Evolutionary conservation across 306 rosid species (phyloP), one percentile per base, ranked within the genome.

Genomic region (Dicorynia guianensis): DNA sequence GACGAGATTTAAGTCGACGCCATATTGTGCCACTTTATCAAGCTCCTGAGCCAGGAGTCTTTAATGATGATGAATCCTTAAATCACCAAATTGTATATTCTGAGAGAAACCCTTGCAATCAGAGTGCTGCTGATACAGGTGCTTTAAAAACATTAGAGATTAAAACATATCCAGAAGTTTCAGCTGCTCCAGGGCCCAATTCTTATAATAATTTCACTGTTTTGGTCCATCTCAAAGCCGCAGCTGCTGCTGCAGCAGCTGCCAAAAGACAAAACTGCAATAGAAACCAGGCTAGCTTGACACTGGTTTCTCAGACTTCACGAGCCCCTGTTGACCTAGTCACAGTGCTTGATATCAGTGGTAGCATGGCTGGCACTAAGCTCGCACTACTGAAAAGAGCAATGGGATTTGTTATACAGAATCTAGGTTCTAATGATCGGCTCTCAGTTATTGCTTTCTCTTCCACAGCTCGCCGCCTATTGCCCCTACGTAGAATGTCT

Each of bases 341-440:
- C 73, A 88, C 93, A 0, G 93, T 88, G 73, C 93, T 88, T 4
- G 93, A 88, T 77, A 79, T 80, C 67, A 88, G 93, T 12, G 90
- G 93, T 44, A 88, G 93, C 77, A 88, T 88, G 93, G 93, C 93
- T 13, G 93, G 93, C n/a, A 88, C 93, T 43, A 88, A 88, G 78
- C 87, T 88, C 60, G 93, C 93, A 44, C 76, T 88, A 83, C 79
- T 88, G 5, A 88, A 88, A 74, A 81, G 93, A 73, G 93, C 93
- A 20, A 88, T 88, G 90, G 90, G 93, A 36, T 88, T 88, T 20
- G 93, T 88, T 12, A 88, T 88, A 72, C 93, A 88, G 81, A 86
- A 86, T 68, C 93, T 88, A 35, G 82, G 93, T n/a, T 88, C 93
- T 66, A 86, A 69, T 46, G 93, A 88, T 74, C 76, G 93, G 73